Evolutionary conservation across 257 asterid species (phyloP), one percentile per base, ranked within the genome.

Genomic region (Capsicum chinense): DNA sequence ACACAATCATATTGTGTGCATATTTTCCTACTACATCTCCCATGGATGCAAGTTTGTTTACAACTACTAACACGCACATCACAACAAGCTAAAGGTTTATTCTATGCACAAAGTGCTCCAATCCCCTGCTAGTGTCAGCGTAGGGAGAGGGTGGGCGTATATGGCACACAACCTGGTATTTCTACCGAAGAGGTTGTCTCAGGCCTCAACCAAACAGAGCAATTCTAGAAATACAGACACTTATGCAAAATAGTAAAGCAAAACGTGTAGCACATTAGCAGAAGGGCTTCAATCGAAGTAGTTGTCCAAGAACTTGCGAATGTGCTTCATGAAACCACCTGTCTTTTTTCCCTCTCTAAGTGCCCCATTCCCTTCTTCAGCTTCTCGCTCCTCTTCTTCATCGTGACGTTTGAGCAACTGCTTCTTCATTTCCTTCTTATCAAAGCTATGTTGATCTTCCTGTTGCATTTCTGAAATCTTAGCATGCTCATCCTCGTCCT

Each of bases 271-370:
- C 52, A 9, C 15, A 13, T 54, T 71, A 7, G 14, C 47, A 60
- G 9, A 64, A 21, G 26, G 39, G 12, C 37, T 83, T 48, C 48
- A 50, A 11, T 74, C 79, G 16, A 58, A 57, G 67, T 84, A 84
- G 42, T 76, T 81, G 69, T 86, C 86, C 85, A 94, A 70, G 83
- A 92, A 89, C 88, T 92, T 92, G 86, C 93, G 94, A 80, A 92
- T 87, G 57, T 91, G 88, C 37, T 59, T 87, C 90, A 89, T 59
- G 85, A 91, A 81, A 66, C 91, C 88, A 17, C 81, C 76, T 15
- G 59, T 79, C 81, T 86, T 76, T 79, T 67, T 76, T 50, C 80
- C 73, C 6, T 86, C 63, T 44, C 59, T 12, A 17, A 71, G 73
- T 14, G 48, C 35, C 56, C 79, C 56, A 63, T 11, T 48, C 19